Conservation (phyloP, 495 filamentous ascomycete genomes). For the Aspergillus sparsus region DNA sequence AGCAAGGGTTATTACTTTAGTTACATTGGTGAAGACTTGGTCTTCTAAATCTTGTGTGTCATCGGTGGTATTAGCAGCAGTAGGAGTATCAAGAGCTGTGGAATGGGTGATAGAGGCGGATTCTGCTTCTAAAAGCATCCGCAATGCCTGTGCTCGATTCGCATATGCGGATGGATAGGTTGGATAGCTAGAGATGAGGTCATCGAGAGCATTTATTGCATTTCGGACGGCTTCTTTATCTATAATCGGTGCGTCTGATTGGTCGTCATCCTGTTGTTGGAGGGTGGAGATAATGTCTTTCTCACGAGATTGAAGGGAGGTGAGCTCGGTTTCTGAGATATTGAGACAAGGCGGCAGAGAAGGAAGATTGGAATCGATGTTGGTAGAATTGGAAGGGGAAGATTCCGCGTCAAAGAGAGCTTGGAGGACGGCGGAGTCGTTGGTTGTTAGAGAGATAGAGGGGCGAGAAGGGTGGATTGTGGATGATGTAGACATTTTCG, state of each 20-base stretch:
- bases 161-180: constrained; percentile 72
- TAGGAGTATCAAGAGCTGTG: not conserved
- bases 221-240: constrained; percentile 26
- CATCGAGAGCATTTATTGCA: constrained; percentile 46
- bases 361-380: constrained; percentile 59
- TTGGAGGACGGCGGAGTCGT: constrained; percentile 71
- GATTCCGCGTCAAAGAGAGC: constrained; percentile 81
- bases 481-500: constrained; percentile 25
- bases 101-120: not conserved
- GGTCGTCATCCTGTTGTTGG: constrained; percentile 18
- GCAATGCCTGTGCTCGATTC: constrained; percentile 73
- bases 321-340: constrained; percentile 28
- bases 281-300: constrained; percentile 35
- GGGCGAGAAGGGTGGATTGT: constrained; percentile 47
- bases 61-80: constrained; percentile 18
- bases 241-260: not conserved
- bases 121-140: constrained; percentile 38
- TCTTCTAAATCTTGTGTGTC: not conserved
- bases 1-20: constrained; percentile 65
- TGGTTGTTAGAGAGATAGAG: constrained; percentile 62
- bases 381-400: constrained; percentile 54
- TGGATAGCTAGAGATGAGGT: constrained; percentile 59
- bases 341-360: constrained; percentile 52
- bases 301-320: constrained; percentile 31
- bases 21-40: constrained; percentile 57